Base-by-base conservation (phyloP, 2,329 filamentous ascomycete species). In the Fusarium phyllophilum region DNA sequence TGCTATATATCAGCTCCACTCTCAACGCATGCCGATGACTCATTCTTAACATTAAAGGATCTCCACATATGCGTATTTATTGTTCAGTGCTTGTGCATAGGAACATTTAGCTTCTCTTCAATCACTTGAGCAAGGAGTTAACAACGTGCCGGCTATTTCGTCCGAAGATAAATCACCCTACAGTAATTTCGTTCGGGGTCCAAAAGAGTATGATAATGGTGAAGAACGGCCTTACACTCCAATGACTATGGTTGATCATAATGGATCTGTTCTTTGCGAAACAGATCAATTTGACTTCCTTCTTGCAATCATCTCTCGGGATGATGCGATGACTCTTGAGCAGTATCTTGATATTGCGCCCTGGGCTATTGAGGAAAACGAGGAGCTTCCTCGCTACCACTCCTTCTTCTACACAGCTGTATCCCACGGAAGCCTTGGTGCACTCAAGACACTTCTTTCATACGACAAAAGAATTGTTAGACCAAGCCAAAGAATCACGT, bases 91-190 rank as follows among this genome's bases (percentile, higher is more conserved):
- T 20, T 3, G 8, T 12, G 5, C 17, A 26, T 45, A 0, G 13
- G 26, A 8, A 9, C 0, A 24, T 12, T 26, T 5, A 26, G 15
- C 5, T 5, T 29, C 26, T 22, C 5, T 46, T 46, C 10, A 3
- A 15, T 15, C 1, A 15, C 18, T 46, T 22, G 5, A 46, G 15
- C 5, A 29, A 3, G n/a, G n/a, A n/a, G n/a, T 29, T 48, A 15
- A 11, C 2, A 11, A 29, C 0, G 7, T 48, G 45, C 8, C 45
- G 8, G 13, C 26, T 9, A 8, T 0, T 29, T 13, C 3, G 13
- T 4, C 6, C 10, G 20, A 22, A 48, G 26, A 15, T 8, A 15
- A 7, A 15, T 29, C 13, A 11, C 26, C 26, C 2, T 48, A 29
- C 26, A 4, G 13, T 18, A 22, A 31, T 11, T 29, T 48, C 20